phyloP scores from a whole-genome alignment of 768 basidiomycete genomes.

The Agaricus subrufescens region DNA sequence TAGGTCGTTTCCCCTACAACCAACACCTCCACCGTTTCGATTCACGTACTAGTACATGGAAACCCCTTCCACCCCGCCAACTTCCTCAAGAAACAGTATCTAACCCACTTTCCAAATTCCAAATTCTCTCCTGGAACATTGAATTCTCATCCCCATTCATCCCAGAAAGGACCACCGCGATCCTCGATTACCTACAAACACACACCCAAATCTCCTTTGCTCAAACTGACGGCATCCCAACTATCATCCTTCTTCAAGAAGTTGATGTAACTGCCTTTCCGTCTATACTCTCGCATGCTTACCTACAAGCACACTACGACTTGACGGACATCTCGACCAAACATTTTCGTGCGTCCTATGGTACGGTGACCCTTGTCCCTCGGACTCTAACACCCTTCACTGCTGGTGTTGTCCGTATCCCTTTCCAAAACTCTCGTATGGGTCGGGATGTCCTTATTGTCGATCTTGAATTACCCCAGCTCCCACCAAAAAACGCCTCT shows the following conservation, averaged over 20 bases:
- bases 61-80: background rate
- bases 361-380: conserved; percentile 2
- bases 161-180: conserved; percentile 2
- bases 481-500: background rate
- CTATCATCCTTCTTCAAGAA: conserved; percentile 8
- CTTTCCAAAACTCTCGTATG: conserved; percentile 2
- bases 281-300: conserved; percentile 2
- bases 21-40: background rate
- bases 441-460: conserved; percentile 7
- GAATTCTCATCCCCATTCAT: conserved; percentile 1
- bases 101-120: background rate
- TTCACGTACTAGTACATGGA: background rate
- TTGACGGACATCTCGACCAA: background rate
- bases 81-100: background rate
- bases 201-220: background rate
- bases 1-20: background rate
- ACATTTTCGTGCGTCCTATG: conserved; percentile 1
- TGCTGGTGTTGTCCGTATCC: background rate
- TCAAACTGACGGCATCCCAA: background rate
- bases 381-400: background rate
- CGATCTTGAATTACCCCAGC: conserved; percentile 4
- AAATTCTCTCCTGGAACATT: conserved; percentile 8
- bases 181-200: background rate
- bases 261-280: background rate
- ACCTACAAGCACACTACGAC: conserved; percentile 4